These are phyloP conservation scores for Linderina pennispora DNA, from an alignment of 192 early-diverging fungal genomes.

Conservation along the genomic window DNA sequence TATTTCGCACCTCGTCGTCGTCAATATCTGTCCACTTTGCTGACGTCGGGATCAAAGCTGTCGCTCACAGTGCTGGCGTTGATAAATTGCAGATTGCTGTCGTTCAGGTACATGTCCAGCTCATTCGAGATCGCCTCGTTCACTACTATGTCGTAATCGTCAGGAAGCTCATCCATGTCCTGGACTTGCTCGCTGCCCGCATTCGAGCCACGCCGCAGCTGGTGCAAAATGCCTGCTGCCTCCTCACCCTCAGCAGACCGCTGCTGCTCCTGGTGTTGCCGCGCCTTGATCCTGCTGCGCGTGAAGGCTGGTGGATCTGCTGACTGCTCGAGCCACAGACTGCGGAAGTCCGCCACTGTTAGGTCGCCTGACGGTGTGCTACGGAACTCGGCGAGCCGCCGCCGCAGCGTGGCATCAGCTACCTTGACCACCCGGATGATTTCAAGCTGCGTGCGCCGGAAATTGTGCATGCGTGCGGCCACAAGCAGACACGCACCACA, in stretches of 20 bases:
- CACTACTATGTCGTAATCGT: constrained; percentile 1
- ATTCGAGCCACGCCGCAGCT: constrained; percentile 23
- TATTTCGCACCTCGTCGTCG: constrained; percentile 66
- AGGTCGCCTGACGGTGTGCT: constrained; percentile 70
- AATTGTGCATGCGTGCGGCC: constrained; percentile 88
- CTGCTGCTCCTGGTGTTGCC: constrained; percentile 5
- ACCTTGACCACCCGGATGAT: constrained; percentile 88
- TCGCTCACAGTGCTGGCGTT: constrained; percentile 1
- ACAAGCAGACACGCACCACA: constrained; percentile 90
- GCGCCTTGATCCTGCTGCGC: constrained; percentile 42
- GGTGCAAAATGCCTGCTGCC: constrained; percentile 10
- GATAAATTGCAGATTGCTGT: constrained; percentile 21
- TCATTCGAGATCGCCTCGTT: constrained; percentile 27
- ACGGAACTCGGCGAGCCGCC: constrained; percentile 77
- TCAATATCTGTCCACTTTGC: constrained; percentile 58
- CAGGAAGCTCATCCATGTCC: constrained; percentile 1
- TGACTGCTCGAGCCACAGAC: constrained; percentile 74
- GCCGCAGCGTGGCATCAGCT: constrained; percentile 76
- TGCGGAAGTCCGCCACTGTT: constrained; percentile 73
- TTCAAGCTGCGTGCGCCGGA: constrained; percentile 72
- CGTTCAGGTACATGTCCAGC: constrained; percentile 16
- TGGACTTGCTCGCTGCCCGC: constrained; percentile 11
- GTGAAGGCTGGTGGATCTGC: constrained; percentile 82
- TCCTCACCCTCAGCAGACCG: constrained; percentile 7
- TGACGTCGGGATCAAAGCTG: constrained; percentile 32